These are phyloP conservation scores for Xylariaceae sp. DNA, from an alignment of 2,329 filamentous ascomycete species.

Conservation along the genomic window DNA sequence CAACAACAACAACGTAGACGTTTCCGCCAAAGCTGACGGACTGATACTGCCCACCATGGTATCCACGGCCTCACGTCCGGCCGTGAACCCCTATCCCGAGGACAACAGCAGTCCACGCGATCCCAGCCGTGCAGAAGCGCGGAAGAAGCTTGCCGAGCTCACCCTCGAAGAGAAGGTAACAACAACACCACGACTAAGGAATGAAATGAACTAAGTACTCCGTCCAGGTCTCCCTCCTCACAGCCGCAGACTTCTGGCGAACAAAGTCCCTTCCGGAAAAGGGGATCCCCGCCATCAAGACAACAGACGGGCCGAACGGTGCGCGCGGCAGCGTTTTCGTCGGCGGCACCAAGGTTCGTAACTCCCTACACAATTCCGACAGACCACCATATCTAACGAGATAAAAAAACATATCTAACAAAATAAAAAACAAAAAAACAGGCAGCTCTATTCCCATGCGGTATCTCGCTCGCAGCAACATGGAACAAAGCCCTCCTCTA, in stretches of 20 bases:
- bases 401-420: slow-evolving; percentile 5
- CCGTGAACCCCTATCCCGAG: slow-evolving; percentile 1
- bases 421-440: slow-evolving; percentile 28
- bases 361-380: neutral
- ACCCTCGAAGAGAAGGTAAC: slow-evolving; percentile 52
- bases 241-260: slow-evolving; percentile 65
- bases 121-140: slow-evolving; percentile 37
- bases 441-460: slow-evolving; percentile 74
- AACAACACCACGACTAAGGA: too few relatives aligned
- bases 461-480: slow-evolving; percentile 70
- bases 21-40: neutral
- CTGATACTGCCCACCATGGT: slow-evolving; percentile 25
- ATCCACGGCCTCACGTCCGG: slow-evolving; percentile 32
- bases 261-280: slow-evolving; percentile 59
- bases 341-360: slow-evolving; percentile 54
- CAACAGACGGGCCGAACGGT: slow-evolving; percentile 65
- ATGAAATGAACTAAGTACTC: too few relatives aligned
- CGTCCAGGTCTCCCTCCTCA: slow-evolving; percentile 51
- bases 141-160: slow-evolving; percentile 47
- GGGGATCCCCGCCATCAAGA: slow-evolving; percentile 59
- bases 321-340: slow-evolving; percentile 65
- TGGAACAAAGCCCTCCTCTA: slow-evolving; percentile 69
- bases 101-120: slow-evolving; percentile 17
- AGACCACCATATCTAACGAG: slow-evolving; percentile 3
- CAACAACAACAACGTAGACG: too few relatives aligned